These are phyloP conservation scores for Diddensiella transvaalensis DNA, from an alignment of 805 yeast species.

Conservation along the genomic window DNA sequence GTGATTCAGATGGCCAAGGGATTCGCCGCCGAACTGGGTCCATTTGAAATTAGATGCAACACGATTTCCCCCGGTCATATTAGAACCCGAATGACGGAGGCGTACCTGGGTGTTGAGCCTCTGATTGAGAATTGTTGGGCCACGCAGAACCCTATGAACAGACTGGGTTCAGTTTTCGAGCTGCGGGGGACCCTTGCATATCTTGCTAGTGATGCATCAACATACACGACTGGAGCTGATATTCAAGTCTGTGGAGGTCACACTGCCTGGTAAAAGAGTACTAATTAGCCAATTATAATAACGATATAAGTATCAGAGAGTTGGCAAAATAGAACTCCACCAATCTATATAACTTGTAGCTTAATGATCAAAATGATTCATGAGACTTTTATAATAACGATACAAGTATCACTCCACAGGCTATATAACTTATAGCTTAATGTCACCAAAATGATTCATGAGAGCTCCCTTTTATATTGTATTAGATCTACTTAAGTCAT, in stretches of 20 bases:
- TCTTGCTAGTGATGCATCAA: slow-evolving; percentile 47
- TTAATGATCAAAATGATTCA: too few species aligned
- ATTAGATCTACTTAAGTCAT: too few species aligned
- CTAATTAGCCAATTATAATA: neutral
- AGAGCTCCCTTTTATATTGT: too few species aligned
- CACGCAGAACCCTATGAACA: slow-evolving; percentile 46
- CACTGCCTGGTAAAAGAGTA: slow-evolving; percentile 25
- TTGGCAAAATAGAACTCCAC: too few species aligned
- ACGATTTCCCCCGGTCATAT: slow-evolving; percentile 58
- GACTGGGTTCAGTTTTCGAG: slow-evolving; percentile 61
- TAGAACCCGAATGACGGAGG: slow-evolving; percentile 56
- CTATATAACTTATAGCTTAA: too few species aligned
- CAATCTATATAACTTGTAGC: too few species aligned
- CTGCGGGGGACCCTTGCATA: slow-evolving; percentile 56
- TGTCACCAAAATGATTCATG: too few species aligned
- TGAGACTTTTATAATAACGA: neutral
- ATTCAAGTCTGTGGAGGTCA: slow-evolving; percentile 56
- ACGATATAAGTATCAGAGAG: too few species aligned
- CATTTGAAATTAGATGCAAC: slow-evolving; percentile 48
- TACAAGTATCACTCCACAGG: too few species aligned
- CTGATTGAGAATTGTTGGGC: slow-evolving; percentile 38
- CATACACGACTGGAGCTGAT: slow-evolving; percentile 57
- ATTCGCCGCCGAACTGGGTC: slow-evolving; percentile 58
- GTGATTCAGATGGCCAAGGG: slow-evolving; percentile 35
- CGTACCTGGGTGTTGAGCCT: slow-evolving; percentile 51